Conservation (phyloP, 176 grass and related monocot genomes). For the Raddia distichophylla region DNA sequence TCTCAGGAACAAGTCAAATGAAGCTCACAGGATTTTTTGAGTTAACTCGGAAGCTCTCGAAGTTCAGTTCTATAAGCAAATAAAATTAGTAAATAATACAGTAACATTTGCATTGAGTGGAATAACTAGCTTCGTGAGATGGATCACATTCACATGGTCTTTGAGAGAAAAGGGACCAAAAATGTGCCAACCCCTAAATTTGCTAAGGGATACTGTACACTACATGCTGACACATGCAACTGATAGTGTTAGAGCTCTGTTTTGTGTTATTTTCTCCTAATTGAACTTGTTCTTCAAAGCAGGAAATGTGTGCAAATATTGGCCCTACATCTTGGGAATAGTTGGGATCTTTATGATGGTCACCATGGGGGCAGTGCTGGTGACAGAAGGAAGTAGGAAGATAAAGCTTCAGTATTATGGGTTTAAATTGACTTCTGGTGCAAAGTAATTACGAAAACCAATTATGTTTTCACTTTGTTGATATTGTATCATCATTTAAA, state of each 20-base stretch:
- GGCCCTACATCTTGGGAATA: constrained; percentile 79
- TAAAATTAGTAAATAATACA: too few species aligned
- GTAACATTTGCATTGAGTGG: not conserved
- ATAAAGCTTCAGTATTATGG: constrained; percentile 96
- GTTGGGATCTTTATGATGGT: constrained; percentile 75
- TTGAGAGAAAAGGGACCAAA: not conserved
- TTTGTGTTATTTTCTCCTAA: constrained; percentile 31
- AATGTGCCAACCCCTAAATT: not conserved
- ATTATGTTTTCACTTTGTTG: not conserved
- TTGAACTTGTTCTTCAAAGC: constrained; percentile 31
- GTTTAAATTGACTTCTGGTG: constrained; percentile 89
- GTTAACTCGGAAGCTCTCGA: too few species aligned
- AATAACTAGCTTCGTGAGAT: constrained; percentile 10
- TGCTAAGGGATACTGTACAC: not conserved
- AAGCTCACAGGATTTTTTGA: too few species aligned
- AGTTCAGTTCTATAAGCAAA: too few species aligned
- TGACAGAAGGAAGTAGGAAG: constrained; percentile 97
- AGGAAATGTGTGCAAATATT: constrained; percentile 69
- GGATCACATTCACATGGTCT: not conserved
- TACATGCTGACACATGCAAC: not conserved
- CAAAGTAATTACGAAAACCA: constrained; percentile 56
- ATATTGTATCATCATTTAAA: too few species aligned
- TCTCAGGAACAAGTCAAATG: too few species aligned
- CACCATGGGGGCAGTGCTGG: constrained; percentile 91
- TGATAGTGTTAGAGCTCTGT: constrained; percentile 1